These are phyloP conservation scores for Schoenoplectus triqueter DNA, from an alignment of 202 grass and related monocot genomes.

Conservation along the genomic window DNA sequence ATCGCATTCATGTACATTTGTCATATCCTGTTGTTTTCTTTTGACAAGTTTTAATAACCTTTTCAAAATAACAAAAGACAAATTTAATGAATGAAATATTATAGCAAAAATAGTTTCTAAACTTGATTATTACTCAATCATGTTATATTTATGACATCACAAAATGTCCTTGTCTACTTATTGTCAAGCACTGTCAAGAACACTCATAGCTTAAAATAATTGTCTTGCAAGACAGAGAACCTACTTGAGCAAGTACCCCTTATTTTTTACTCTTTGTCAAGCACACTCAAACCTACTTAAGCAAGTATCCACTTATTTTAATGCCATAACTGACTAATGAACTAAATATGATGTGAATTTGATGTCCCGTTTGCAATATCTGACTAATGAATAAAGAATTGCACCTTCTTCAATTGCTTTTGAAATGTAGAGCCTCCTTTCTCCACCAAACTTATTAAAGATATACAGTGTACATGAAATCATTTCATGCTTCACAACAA, in stretches of 20 bases:
- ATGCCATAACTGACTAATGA: constrained; percentile 6
- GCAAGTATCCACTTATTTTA: constrained; percentile 26
- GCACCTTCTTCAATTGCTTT: constrained; percentile 27
- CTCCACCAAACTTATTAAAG: constrained; percentile 40
- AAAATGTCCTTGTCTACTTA: constrained; percentile 1
- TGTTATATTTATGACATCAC: neutral
- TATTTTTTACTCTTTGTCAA: neutral
- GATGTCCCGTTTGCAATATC: neutral
- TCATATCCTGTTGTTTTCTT: neutral
- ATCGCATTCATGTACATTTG: constrained; percentile 14
- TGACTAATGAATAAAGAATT: constrained; percentile 22
- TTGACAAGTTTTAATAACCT: neutral
- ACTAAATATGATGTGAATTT: constrained; percentile 33
- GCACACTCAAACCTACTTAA: constrained; percentile 22
- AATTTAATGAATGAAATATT: neutral
- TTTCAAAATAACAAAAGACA: neutral
- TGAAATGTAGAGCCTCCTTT: constrained; percentile 27
- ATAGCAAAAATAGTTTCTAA: neutral
- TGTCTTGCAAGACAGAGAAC: constrained; percentile 19
- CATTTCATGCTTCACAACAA: constrained; percentile 45
- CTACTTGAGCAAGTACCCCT: constrained; percentile 8
- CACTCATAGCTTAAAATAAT: neutral
- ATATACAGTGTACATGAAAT: constrained; percentile 43
- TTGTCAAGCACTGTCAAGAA: neutral
- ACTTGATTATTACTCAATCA: neutral